These are phyloP conservation scores for Eucalyptus curtisii DNA, from an alignment of 345 rosid genomes.

Conservation along the genomic window DNA sequence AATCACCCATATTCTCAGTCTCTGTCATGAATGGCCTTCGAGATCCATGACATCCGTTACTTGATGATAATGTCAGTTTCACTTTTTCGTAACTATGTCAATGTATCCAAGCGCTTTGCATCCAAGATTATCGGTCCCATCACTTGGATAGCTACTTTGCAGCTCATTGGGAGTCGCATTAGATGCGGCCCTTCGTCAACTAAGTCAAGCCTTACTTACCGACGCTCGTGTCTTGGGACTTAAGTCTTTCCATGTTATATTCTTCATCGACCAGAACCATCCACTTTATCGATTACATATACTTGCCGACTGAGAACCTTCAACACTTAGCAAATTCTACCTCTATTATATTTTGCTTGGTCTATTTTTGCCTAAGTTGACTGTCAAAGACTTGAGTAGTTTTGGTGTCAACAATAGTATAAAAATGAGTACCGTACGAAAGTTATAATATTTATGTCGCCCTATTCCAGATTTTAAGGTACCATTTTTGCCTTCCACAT, in stretches of 20 bases:
- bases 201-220: neutral
- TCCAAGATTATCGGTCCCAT: too few species aligned
- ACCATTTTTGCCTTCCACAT: neutral
- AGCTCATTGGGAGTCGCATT: too few species aligned
- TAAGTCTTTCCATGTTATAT: neutral
- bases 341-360: neutral
- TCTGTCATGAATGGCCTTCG: neutral
- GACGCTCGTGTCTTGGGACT: neutral
- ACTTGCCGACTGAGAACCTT: neutral
- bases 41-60: neutral
- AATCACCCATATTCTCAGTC: neutral
- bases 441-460: too few species aligned
- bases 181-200: neutral
- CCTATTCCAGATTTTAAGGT: neutral
- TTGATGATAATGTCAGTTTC: neutral
- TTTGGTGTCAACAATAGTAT: neutral
- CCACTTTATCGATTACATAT: neutral
- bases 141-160: too few species aligned
- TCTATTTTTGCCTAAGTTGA: neutral
- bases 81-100: neutral
- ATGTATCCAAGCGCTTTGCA: neutral
- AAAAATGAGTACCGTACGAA: fast-evolving
- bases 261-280: neutral
- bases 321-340: neutral
- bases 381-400: neutral